Percentiles rank a stretch among this genome's conserved stretches.
Evolutionary conservation across 352 stramenopile species (phyloP).

Genomic region (Phytophthora brassicae): DNA sequence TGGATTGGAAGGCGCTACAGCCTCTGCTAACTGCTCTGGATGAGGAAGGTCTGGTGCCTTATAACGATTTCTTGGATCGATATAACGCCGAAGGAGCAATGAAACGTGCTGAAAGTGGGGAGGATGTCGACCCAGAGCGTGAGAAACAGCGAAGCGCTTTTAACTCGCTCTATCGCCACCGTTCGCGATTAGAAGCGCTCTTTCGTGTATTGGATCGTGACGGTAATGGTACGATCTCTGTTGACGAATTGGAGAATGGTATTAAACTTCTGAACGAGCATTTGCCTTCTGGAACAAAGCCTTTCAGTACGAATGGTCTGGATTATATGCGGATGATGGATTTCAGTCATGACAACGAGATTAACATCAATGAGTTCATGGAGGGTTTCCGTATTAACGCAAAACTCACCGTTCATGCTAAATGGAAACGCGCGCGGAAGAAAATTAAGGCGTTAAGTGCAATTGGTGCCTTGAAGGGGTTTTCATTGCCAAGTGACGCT

Average conservation of each 20-base stretch:
- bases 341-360: constrained; percentile 83
- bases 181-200: constrained; percentile 77
- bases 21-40: constrained; percentile 76
- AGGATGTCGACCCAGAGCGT: constrained; percentile 41
- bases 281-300: constrained; percentile 62
- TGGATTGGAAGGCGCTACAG: constrained; percentile 79
- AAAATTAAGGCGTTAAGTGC: constrained; percentile 87
- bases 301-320: constrained; percentile 66
- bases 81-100: constrained; percentile 68
- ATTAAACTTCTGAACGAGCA: constrained; percentile 85
- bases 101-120: constrained; percentile 21
- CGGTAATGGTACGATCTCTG: constrained; percentile 80
- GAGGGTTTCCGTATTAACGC: constrained; percentile 87
- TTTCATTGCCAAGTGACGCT: constrained; percentile 32
- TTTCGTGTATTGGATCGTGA: constrained; percentile 83
- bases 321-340: constrained; percentile 89
- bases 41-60: constrained; percentile 66
- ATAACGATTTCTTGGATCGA: constrained; percentile 69
- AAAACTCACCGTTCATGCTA: constrained; percentile 83
- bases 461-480: constrained; percentile 55
- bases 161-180: constrained; percentile 83
- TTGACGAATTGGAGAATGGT: constrained; percentile 78
- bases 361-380: constrained; percentile 92
- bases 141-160: constrained; percentile 68
- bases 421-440: constrained; percentile 86